Base-by-base conservation (phyloP, 106 monocot genomes). In the Allium cepa region DNA sequence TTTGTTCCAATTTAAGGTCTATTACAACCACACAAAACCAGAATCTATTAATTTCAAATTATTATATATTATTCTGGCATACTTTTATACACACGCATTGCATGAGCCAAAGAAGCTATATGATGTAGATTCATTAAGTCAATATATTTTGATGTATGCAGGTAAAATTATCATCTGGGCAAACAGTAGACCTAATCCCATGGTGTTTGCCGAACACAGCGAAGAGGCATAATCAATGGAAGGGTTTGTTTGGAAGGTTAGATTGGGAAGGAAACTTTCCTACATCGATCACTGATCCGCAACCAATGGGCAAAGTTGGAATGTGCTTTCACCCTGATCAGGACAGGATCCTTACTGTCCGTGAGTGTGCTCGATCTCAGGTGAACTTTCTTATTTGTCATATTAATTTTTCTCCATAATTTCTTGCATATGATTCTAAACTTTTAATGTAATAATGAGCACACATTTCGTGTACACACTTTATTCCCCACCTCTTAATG, bases 291-390 rank as follows among this genome's bases (percentile, higher is more conserved):
- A 99, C 99, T 10, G 99, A 99, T 71, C 93, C 99, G 48, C 99
- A 99, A 69, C 99, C 99, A 9, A 99, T 99, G 99, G 99, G 93
- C 3, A 99, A 99, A 68, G 99, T 99, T 5, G 99, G 93, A 46
- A 93, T 99, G 99, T 99, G 99, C 76, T 99, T 99, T 56, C 99
- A 99, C 67, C 99, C 99, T 62, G 99, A 99, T 0, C 99, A 99
- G 62, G 90, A 99, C 67, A 75, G 99, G 50, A 99, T 99, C 67
- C 72, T 99, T 11, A 83, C 99, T n/a, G 99, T 99, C n/a, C 80
- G 93, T 10, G 99, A 93, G 66, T 93, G 90, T 72, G 99, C 99
- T 6, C 73, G 99, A 14, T 93, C 99, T 68, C 99, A 99, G 77
- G 99, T 93, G 83, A 79, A 36, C 36, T 36, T 36, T 36, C 36